phyloP scores from a whole-genome alignment of 2,329 filamentous ascomycete species.

The Furcasterigmium sp. region DNA sequence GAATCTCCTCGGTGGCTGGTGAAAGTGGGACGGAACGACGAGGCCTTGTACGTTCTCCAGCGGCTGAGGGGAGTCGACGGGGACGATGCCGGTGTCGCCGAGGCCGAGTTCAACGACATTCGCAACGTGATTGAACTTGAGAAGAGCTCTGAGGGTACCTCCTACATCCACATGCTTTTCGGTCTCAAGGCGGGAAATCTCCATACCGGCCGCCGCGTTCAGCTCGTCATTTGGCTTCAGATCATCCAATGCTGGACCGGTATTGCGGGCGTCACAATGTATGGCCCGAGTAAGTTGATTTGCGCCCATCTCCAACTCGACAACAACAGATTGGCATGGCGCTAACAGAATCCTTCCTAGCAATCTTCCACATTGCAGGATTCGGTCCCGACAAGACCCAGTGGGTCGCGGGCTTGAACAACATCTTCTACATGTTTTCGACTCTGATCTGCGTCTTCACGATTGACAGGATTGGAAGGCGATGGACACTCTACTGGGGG shows the following conservation, averaged over 20 bases:
- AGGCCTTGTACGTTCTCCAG: conserved; percentile 22
- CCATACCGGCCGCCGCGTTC: conserved; percentile 62
- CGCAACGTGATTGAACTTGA: conserved; percentile 55
- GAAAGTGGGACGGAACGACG: conserved; percentile 42
- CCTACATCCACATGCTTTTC: conserved; percentile 63
- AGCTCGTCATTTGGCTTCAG: conserved; percentile 67
- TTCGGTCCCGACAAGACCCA: conserved; percentile 55
- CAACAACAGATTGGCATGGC: no score
- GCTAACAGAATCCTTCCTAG: no score
- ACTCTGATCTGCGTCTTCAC: conserved; percentile 68
- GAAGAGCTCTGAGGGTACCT: conserved; percentile 68
- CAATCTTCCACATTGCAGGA: conserved; percentile 63
- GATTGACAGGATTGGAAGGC: conserved; percentile 61
- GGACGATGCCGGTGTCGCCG: conserved; percentile 29
- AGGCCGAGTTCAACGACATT: conserved; percentile 26
- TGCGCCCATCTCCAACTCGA: no score
- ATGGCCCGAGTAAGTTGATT: conserved; percentile 31
- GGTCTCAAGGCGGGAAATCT: conserved; percentile 60
- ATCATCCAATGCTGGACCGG: conserved; percentile 68
- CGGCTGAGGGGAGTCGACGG: conserved; percentile 23
- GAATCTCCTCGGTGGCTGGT: conserved; percentile 1
- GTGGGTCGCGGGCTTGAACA: conserved; percentile 56
- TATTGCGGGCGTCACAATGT: conserved; percentile 64
- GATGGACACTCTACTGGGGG: conserved; percentile 67
- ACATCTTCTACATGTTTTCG: conserved; percentile 52